Conservation (phyloP, 108 stramenopile species). For the Fragilariopsis cylindrus region DNA sequence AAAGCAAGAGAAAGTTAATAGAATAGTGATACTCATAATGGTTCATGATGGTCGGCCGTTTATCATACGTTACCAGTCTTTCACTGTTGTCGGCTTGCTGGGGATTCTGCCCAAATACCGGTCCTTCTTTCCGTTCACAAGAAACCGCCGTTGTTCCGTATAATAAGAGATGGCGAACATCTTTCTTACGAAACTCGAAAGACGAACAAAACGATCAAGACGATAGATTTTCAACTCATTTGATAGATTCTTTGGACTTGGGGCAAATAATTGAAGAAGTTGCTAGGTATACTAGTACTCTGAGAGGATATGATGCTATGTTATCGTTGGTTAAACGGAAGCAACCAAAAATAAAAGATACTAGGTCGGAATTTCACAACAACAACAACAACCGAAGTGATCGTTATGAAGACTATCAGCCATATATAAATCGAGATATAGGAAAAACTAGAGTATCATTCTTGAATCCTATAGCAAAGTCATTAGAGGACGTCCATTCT, state of each 20-base stretch:
- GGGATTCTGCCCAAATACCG: too few relatives aligned
- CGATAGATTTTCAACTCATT: slow-evolving; percentile 9
- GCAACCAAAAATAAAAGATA: not conserved
- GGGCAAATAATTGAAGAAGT: slow-evolving; percentile 44
- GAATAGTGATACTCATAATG: too few relatives aligned
- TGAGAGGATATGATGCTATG: slow-evolving; percentile 49
- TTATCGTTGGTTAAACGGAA: slow-evolving; percentile 32
- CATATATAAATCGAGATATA: too few relatives aligned
- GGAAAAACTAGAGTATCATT: not conserved
- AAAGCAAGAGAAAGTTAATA: too few relatives aligned
- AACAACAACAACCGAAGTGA: not conserved
- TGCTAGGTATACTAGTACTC: slow-evolving; percentile 50
- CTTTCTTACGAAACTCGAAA: not conserved
- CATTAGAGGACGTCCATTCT: slow-evolving; percentile 42
- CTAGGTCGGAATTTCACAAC: too few relatives aligned
- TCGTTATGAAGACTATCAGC: too few relatives aligned
- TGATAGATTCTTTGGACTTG: slow-evolving; percentile 50
- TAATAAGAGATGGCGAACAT: too few relatives aligned
- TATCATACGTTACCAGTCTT: too few relatives aligned
- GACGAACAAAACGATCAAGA: not conserved
- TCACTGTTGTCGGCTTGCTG: too few relatives aligned
- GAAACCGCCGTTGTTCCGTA: too few relatives aligned
- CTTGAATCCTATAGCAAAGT: slow-evolving; percentile 48
- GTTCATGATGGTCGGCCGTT: too few relatives aligned
- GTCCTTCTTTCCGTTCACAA: too few relatives aligned